Percentiles rank a stretch among this genome's conserved stretches.
Conservation (phyloP, 805 yeast species). For the Starmerella sirachaensis region DNA sequence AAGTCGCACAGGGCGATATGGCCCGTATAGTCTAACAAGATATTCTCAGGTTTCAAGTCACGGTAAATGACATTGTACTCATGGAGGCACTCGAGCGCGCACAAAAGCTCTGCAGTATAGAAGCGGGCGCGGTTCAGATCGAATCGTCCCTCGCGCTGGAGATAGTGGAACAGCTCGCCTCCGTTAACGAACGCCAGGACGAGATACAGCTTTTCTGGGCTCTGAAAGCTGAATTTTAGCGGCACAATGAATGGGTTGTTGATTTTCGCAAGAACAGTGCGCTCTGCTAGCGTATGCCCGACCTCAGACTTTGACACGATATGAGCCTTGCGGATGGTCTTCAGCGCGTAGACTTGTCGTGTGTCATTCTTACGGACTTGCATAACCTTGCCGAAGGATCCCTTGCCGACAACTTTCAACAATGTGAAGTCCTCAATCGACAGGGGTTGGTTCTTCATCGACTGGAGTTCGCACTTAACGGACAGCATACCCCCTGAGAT, state of each 20-base stretch:
- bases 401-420: slow-evolving; percentile 92
- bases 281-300: slow-evolving; percentile 89
- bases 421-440: slow-evolving; percentile 86
- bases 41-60: slow-evolving; percentile 93
- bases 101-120: slow-evolving; percentile 84
- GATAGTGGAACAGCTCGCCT: slow-evolving; percentile 89
- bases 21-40: slow-evolving; percentile 87
- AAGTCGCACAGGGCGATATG: slow-evolving; percentile 97
- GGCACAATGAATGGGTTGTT: slow-evolving; percentile 95
- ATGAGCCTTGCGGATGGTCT: slow-evolving; percentile 86
- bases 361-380: slow-evolving; percentile 95
- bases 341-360: slow-evolving; percentile 83
- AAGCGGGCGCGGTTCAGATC: slow-evolving; percentile 81
- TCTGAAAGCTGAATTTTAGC: slow-evolving; percentile 86
- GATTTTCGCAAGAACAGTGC: slow-evolving; percentile 86
- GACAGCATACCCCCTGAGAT: slow-evolving; percentile 24
- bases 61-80: slow-evolving; percentile 86
- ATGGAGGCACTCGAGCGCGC: slow-evolving; percentile 87
- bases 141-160: slow-evolving; percentile 82
- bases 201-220: slow-evolving; percentile 86
- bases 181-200: slow-evolving; percentile 92
- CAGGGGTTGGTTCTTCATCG: slow-evolving; percentile 38
- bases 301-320: slow-evolving; percentile 91
- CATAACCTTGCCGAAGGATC: slow-evolving; percentile 98
- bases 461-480: slow-evolving; percentile 22